These are phyloP conservation scores for Brasilioporus rufonigricans DNA, from an alignment of 768 basidiomycete genomes.

Conservation along the genomic window DNA sequence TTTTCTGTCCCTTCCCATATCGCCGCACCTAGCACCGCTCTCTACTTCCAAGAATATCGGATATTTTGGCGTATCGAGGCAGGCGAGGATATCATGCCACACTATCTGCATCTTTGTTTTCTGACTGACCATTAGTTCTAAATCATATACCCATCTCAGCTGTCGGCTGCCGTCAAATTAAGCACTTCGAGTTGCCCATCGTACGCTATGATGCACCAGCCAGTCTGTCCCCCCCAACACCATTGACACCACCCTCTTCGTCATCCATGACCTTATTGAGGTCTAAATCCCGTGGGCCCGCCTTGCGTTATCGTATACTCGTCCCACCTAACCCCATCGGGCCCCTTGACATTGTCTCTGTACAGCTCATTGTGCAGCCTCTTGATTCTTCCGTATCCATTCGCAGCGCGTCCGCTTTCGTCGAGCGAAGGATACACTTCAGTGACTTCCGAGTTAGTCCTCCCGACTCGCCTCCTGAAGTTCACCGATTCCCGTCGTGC, in stretches of 20 bases:
- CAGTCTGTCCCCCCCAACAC: conserved; percentile 35
- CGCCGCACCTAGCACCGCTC: conserved; percentile 63
- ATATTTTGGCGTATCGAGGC: conserved; percentile 85
- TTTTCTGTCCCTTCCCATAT: conserved; percentile 63
- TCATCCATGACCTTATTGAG: conserved; percentile 41
- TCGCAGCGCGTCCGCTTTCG: conserved; percentile 58
- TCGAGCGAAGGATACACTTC: conserved; percentile 72
- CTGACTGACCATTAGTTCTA: conserved; percentile 48
- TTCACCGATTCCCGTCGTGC: conserved; percentile 18
- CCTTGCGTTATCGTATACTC: conserved; percentile 59
- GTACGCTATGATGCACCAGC: conserved; percentile 64
- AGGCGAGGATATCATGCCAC: conserved; percentile 42
- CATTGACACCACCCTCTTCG: conserved; percentile 34
- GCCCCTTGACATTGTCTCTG: conserved; percentile 68
- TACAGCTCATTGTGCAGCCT: conserved; percentile 61
- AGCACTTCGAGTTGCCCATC: conserved; percentile 71
- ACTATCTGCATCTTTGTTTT: conserved; percentile 5
- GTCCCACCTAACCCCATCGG: conserved; percentile 60
- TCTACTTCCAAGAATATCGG: conserved; percentile 71
- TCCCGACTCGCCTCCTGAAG: conserved; percentile 23
- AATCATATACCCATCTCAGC: conserved; percentile 62
- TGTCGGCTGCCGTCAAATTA: conserved; percentile 66
- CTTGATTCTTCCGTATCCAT: conserved; percentile 54
- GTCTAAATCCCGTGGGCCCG: conserved; percentile 55
- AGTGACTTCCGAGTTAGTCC: conserved; percentile 36